A percentile compares a stretch with the other conserved stretches of the same genome.
Conservation (phyloP, 768 basidiomycete genomes). For the Suillus americanus region DNA sequence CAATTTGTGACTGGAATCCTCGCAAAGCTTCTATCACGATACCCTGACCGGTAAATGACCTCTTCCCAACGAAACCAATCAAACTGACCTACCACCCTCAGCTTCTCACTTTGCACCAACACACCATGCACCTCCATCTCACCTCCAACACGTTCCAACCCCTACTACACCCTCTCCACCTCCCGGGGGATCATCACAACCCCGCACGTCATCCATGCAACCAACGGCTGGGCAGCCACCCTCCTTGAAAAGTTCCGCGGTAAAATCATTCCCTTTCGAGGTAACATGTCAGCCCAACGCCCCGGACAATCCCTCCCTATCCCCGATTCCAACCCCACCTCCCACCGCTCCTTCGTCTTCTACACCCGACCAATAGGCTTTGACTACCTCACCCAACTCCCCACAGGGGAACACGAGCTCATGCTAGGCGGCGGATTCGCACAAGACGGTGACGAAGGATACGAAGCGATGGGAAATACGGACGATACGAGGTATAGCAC, state of each 20-base stretch:
- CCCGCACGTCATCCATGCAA: conserved; percentile 75
- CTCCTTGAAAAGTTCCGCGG: conserved; percentile 61
- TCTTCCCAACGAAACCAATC: neutral
- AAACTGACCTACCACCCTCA: conserved; percentile 21
- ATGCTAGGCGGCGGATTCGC: conserved; percentile 64
- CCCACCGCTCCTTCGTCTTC: conserved; percentile 55
- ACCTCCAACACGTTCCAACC: conserved; percentile 22
- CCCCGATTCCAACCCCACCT: conserved; percentile 31
- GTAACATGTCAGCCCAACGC: conserved; percentile 64
- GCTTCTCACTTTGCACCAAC: conserved; percentile 58
- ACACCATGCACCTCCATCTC: conserved; percentile 61
- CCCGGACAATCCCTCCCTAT: conserved; percentile 37
- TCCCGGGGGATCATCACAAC: conserved; percentile 57
- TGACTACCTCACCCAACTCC: conserved; percentile 71
- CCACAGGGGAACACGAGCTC: conserved; percentile 44
- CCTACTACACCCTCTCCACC: conserved; percentile 57
- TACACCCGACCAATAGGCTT: conserved; percentile 43
- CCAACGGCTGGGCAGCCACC: conserved; percentile 80
- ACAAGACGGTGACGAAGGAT: conserved; percentile 28
- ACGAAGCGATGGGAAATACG: conserved; percentile 36
- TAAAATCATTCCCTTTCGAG: conserved; percentile 62
- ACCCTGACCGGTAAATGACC: conserved; percentile 44
- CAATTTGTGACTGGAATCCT: conserved; percentile 66
- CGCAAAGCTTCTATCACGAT: conserved; percentile 45
- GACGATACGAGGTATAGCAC: conserved; percentile 38